Base-by-base conservation (phyloP, 352 stramenopile genomes). In the Phytopythium mirpurense region DNA sequence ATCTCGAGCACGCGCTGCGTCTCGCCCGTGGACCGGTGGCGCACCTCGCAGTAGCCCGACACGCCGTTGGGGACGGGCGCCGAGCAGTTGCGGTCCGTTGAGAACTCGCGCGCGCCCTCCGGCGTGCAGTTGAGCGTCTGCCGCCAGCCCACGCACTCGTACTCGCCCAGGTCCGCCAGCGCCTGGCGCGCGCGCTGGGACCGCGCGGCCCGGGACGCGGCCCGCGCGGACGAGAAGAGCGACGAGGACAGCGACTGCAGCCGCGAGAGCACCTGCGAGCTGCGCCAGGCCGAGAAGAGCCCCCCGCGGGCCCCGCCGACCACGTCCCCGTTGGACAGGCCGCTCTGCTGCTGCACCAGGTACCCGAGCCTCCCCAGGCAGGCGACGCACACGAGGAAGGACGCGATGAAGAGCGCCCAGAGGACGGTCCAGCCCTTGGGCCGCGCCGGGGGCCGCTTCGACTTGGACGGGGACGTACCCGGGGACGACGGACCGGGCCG, bases 11-110 rank as follows among this genome's bases (percentile, higher is more conserved):
- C 75, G 36, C 55, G 71, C 27, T 64, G 63, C 24, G 65, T 37
- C 18, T 73, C 66, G 12, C 64, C 67, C 0, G 65, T 83, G 23
- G 51, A 48, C 7, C 43, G 69, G 47, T 84, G 74, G 29, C 62
- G 72, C 24, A 87, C 64, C 36, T 84, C 75, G 48, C 78, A 89
- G 31, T 73, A 89, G 15, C 78, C 78, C 0, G 70, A 74, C 18
- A 74, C 49, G 15, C 66, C 67, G 45, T 80, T 74, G 4, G 60
- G 36, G 18, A 75, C 51, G 3, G 67, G 50, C 4, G 68, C 56
- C 1, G 47, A 50, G 67, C 81, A 92, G 27, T 69, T 71, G 3
- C 62, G 56, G 50, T 86, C 70, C 14, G 74, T 66, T 18, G 56
- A 50, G 1, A 61, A 41, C 52, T 84, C 70, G n/a, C 59, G 59